A percentile compares a stretch with the other conserved stretches of the same genome.
phyloP scores from a whole-genome alignment of 176 grass and related monocot genomes.

The Avena sativa region DNA sequence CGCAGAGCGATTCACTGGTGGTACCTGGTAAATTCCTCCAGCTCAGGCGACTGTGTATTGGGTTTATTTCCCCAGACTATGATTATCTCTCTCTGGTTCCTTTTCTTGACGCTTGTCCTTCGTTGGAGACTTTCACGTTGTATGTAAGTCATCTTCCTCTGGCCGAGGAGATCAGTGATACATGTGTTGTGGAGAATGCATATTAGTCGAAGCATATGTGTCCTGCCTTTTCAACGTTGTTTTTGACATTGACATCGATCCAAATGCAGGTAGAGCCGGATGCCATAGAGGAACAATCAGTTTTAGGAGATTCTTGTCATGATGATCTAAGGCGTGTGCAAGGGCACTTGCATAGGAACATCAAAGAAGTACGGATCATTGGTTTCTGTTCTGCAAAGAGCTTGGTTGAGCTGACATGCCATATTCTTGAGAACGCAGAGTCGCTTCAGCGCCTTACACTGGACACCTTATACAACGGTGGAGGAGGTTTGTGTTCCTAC shows the following conservation, averaged over 20 bases:
- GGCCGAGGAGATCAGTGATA: not conserved
- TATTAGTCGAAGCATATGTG: not conserved
- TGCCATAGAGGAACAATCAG: not conserved
- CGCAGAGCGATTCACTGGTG: not conserved
- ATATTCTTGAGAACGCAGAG: not conserved
- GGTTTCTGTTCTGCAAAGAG: not conserved
- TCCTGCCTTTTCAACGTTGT: not conserved
- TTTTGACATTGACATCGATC: not conserved
- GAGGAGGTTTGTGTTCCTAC: not conserved
- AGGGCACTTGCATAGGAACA: not conserved
- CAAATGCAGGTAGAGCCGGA: not conserved
- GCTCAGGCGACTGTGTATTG: not conserved
- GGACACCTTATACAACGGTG: no score
- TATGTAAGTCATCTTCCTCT: not conserved
- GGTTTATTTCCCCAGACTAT: not conserved
- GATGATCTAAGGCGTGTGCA: not conserved
- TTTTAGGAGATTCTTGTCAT: not conserved
- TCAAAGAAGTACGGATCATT: not conserved
- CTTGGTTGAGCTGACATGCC: not conserved
- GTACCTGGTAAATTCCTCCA: not conserved
- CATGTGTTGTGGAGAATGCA: not conserved
- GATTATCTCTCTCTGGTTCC: not conserved
- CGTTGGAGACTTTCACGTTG: not conserved
- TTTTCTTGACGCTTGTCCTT: constrained; percentile 18
- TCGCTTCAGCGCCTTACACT: not conserved